Evolutionary conservation across 441 rosid species (phyloP).

Genomic region (Erysimum cheiri): DNA sequence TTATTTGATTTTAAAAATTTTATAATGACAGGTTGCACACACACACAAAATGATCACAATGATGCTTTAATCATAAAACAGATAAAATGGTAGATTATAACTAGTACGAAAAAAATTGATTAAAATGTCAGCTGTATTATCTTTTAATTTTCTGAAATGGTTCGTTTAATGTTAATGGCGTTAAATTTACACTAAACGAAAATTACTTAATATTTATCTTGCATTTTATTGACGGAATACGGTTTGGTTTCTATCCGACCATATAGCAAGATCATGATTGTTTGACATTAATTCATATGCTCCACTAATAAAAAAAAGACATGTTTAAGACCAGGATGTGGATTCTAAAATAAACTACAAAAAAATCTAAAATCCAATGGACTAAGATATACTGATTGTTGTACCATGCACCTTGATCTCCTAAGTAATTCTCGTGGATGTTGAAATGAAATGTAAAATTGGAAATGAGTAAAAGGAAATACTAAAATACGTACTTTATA

Average conservation of each 20-base stretch:
- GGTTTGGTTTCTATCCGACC: background rate
- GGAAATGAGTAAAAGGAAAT: background rate
- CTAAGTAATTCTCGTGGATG: background rate
- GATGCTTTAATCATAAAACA: too few relatives aligned
- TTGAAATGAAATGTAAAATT: background rate
- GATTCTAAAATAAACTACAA: background rate
- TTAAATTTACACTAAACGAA: too few relatives aligned
- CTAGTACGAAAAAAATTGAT: too few relatives aligned
- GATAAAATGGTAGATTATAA: too few relatives aligned
- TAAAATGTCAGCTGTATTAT: background rate
- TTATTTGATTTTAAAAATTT: too few relatives aligned
- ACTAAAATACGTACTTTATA: too few relatives aligned
- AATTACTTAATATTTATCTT: too few relatives aligned
- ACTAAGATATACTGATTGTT: background rate
- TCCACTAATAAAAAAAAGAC: background rate
- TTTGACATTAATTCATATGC: background rate
- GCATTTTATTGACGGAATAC: too few relatives aligned
- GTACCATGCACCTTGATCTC: background rate
- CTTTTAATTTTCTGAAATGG: background rate
- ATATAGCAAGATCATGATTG: background rate
- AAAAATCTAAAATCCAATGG: background rate
- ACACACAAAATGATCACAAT: too few relatives aligned
- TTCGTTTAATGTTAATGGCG: background rate
- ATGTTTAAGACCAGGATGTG: background rate
- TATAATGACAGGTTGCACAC: too few relatives aligned